Percentiles rank a stretch among this genome's conserved stretches.
Evolutionary conservation across 768 basidiomycete species (phyloP).

Genomic region (Tremella yokohamensis): DNA sequence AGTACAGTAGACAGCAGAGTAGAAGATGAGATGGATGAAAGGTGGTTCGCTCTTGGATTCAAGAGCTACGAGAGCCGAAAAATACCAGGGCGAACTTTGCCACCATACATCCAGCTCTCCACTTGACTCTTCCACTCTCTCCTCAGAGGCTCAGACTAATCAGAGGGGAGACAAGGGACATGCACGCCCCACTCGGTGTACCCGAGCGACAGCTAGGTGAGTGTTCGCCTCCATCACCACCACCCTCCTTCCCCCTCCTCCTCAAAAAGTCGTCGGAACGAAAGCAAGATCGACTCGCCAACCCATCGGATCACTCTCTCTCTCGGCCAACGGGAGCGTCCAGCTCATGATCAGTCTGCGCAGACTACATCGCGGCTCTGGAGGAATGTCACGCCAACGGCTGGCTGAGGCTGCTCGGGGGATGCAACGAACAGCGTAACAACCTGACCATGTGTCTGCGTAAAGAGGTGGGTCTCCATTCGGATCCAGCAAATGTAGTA

Average conservation of each 20-base stretch:
- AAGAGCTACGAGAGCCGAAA: too few species aligned
- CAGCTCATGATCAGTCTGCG: slow-evolving; percentile 27
- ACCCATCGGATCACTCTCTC: too few species aligned
- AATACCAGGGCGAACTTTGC: too few species aligned
- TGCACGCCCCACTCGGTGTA: slow-evolving; percentile 41
- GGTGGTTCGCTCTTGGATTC: too few species aligned
- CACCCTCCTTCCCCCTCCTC: not conserved
- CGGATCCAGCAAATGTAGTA: not conserved
- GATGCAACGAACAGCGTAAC: slow-evolving; percentile 40
- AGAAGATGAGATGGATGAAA: too few species aligned
- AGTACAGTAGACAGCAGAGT: too few species aligned
- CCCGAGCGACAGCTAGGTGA: slow-evolving; percentile 37
- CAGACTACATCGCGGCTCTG: slow-evolving; percentile 44
- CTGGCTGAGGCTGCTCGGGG: slow-evolving; percentile 32
- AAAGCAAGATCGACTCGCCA: too few species aligned
- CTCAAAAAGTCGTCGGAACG: too few species aligned
- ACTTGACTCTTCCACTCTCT: too few species aligned
- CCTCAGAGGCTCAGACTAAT: not conserved
- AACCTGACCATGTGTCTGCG: slow-evolving; percentile 42
- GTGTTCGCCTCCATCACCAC: not conserved
- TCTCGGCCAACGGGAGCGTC: not conserved
- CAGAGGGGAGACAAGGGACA: slow-evolving; percentile 3
- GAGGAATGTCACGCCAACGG: slow-evolving; percentile 46
- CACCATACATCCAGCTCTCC: too few species aligned
- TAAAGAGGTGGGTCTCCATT: slow-evolving; percentile 35